Evolutionary conservation across 176 grass and related monocot genomes (phyloP).

Genomic region (Phoenix roebelenii): DNA sequence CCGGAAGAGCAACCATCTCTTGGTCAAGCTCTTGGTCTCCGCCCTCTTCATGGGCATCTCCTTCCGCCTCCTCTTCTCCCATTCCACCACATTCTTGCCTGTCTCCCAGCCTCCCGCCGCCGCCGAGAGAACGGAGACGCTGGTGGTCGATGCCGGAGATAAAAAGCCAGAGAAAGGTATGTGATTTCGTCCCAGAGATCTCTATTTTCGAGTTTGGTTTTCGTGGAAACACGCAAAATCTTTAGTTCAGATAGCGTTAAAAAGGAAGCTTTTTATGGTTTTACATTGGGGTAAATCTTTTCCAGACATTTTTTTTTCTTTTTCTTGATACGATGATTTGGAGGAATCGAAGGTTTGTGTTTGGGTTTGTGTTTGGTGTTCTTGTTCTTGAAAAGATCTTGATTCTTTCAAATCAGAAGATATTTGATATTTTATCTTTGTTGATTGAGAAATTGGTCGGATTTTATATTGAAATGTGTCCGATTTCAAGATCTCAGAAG

Average conservation of each 20-base stretch:
- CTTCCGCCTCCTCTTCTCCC: slow-evolving; percentile 48
- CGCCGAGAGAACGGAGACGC: neutral
- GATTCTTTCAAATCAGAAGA: too few species aligned
- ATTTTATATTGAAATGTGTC: neutral
- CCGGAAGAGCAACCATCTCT: slow-evolving; percentile 27
- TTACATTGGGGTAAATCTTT: too few species aligned
- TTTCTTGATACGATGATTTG: too few species aligned
- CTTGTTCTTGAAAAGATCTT: too few species aligned
- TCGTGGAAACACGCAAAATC: too few species aligned
- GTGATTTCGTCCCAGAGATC: neutral
- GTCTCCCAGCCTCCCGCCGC: neutral
- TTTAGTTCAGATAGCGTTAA: too few species aligned
- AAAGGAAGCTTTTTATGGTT: too few species aligned
- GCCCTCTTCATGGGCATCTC: slow-evolving; percentile 38
- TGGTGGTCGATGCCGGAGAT: slow-evolving; percentile 24
- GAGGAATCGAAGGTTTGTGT: too few species aligned
- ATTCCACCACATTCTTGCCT: slow-evolving; percentile 6
- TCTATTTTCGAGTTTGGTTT: too few species aligned
- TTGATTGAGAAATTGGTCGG: neutral
- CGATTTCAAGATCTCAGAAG: neutral
- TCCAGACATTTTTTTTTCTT: too few species aligned
- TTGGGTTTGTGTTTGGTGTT: too few species aligned
- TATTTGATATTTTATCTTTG: neutral
- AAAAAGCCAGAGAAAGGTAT: slow-evolving; percentile 3
- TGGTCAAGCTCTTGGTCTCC: slow-evolving; percentile 36